These are phyloP conservation scores for Bruguiera hainesii DNA, from an alignment of 441 rosid genomes.

Conservation along the genomic window DNA sequence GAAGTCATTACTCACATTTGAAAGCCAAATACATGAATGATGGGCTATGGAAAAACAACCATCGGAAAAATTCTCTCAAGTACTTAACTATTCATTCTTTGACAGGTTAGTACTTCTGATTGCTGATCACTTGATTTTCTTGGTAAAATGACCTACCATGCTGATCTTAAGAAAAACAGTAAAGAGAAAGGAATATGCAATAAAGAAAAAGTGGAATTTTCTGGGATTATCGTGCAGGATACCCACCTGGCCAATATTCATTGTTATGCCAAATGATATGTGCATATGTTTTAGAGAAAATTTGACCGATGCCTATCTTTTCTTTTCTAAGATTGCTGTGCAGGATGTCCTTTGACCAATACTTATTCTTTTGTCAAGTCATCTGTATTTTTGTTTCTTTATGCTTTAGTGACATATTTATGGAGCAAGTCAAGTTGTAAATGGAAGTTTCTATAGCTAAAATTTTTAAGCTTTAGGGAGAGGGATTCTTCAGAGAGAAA, in stretches of 20 bases:
- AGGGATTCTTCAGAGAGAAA: slow-evolving; percentile 68
- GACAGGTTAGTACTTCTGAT: slow-evolving; percentile 51
- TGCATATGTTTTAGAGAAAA: background rate
- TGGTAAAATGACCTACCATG: background rate
- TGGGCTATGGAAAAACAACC: slow-evolving; percentile 94
- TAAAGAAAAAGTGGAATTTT: background rate
- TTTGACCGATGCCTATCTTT: background rate
- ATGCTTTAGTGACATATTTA: slow-evolving; percentile 51
- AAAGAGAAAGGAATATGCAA: background rate
- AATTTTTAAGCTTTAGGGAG: slow-evolving; percentile 73
- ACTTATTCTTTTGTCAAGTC: slow-evolving; percentile 12
- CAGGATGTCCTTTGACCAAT: background rate
- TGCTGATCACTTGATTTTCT: slow-evolving; percentile 4
- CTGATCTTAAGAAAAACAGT: background rate
- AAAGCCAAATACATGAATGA: slow-evolving; percentile 56
- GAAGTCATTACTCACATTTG: slow-evolving; percentile 7
- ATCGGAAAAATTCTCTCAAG: slow-evolving; percentile 65
- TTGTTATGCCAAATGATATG: background rate
- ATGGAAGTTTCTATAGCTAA: slow-evolving; percentile 70
- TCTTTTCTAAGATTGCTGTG: slow-evolving; percentile 2
- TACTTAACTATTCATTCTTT: slow-evolving; percentile 56
- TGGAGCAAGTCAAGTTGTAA: slow-evolving; percentile 46
- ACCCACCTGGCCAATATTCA: background rate
- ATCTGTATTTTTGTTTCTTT: slow-evolving; percentile 15
- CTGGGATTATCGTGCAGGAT: background rate